A percentile compares a stretch with the other conserved stretches of the same genome.
phyloP scores from a whole-genome alignment of 2,329 filamentous ascomycete genomes.

The Coniochaeta ligniaria region DNA sequence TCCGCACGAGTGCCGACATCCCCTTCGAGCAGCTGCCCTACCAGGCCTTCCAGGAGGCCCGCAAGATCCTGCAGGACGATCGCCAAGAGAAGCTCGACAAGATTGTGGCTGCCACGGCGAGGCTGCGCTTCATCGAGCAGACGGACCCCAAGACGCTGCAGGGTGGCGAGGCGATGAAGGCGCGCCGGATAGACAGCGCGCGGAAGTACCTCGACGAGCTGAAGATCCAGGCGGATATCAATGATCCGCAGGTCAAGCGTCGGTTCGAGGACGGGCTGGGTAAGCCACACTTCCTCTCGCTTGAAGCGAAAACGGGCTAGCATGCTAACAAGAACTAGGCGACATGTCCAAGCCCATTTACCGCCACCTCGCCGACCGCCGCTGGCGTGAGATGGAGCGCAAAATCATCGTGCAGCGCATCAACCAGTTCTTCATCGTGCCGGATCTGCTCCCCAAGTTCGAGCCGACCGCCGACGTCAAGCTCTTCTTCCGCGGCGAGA shows the following conservation, averaged over 20 bases:
- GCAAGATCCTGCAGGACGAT: conserved; percentile 73
- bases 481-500: conserved; percentile 67
- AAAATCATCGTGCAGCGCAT: conserved; percentile 79
- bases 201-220: conserved; percentile 64
- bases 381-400: conserved; percentile 81
- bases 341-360: conserved; percentile 98
- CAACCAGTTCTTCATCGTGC: conserved; percentile 76
- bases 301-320: too few relatives aligned
- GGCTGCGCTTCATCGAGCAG: conserved; percentile 61
- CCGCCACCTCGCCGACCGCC: conserved; percentile 75
- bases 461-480: conserved; percentile 74
- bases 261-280: conserved; percentile 87
- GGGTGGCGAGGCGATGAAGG: conserved; percentile 59
- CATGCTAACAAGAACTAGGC: conserved; percentile 40
- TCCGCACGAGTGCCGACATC: conserved; percentile 57
- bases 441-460: conserved; percentile 77
- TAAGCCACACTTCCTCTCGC: conserved; percentile 32
- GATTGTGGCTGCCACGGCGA: conserved; percentile 60
- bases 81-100: conserved; percentile 70
- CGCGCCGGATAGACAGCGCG: conserved; percentile 63
- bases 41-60: conserved; percentile 95
- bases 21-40: conserved; percentile 94
- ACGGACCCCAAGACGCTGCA: conserved; percentile 47
- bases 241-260: conserved; percentile 89
- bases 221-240: conserved; percentile 89